Conservation (phyloP, 2,329 filamentous ascomycete genomes). For the Aspergillus clavatus region DNA sequence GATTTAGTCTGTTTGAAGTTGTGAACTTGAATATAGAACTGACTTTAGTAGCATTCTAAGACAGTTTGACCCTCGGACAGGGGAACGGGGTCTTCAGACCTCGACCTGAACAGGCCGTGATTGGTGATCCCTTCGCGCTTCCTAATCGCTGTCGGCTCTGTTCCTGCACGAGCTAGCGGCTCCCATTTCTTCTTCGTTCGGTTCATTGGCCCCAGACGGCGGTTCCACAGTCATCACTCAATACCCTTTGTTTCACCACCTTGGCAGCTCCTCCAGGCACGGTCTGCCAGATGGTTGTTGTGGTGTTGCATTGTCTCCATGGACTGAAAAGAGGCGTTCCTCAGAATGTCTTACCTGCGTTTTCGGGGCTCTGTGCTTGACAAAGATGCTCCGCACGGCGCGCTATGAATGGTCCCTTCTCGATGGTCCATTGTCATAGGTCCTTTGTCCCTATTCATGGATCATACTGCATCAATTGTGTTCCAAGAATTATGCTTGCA, state of each 20-base stretch:
- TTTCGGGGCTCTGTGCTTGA: neutral
- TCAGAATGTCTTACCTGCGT: constrained; percentile 21
- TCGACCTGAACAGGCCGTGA: neutral
- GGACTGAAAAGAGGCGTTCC: neutral
- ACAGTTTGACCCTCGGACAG: too few relatives aligned
- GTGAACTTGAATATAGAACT: too few relatives aligned
- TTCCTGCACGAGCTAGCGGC: constrained; percentile 20
- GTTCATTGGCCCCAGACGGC: neutral
- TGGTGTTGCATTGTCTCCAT: neutral
- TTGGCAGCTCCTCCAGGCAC: neutral
- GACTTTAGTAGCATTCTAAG: too few relatives aligned
- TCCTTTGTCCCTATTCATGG: constrained; percentile 9
- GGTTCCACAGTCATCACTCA: neutral
- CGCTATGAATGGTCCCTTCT: neutral
- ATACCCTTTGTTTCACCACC: neutral
- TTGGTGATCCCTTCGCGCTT: constrained; percentile 3
- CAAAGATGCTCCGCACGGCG: neutral
- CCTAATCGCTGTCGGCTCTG: constrained; percentile 1
- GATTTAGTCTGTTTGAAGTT: neutral
- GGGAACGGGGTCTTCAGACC: too few relatives aligned
- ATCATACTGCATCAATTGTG: constrained; percentile 8
- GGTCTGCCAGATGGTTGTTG: neutral
- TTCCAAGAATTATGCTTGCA: too few relatives aligned
- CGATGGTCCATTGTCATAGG: neutral
- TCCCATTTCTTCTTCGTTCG: neutral